A percentile compares a stretch with the other conserved stretches of the same genome.
Evolutionary conservation across 768 basidiomycete species (phyloP).

Genomic region (Mycena metata): DNA sequence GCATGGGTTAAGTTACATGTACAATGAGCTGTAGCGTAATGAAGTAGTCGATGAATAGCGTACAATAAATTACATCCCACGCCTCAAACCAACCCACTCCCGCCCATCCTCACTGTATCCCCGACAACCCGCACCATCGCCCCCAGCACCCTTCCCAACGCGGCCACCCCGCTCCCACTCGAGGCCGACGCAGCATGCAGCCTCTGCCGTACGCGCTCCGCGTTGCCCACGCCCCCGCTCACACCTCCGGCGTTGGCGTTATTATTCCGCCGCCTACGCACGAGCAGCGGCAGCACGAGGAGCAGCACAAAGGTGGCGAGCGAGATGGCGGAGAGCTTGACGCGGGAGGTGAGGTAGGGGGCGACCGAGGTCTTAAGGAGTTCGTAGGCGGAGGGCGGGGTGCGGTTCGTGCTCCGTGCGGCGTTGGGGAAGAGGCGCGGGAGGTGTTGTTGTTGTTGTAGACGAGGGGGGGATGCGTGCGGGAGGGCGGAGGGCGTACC

Average conservation of each 20-base stretch:
- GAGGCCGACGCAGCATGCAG: slow-evolving; percentile 58
- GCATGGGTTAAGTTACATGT: too few species aligned
- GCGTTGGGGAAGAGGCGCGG: slow-evolving; percentile 37
- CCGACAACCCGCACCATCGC: slow-evolving; percentile 65
- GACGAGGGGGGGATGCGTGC: slow-evolving; percentile 41
- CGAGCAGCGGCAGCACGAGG: slow-evolving; percentile 60
- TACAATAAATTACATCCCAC: too few species aligned
- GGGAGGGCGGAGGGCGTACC: slow-evolving; percentile 53
- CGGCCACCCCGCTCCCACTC: slow-evolving; percentile 52
- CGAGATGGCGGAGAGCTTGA: slow-evolving; percentile 55
- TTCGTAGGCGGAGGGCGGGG: slow-evolving; percentile 50
- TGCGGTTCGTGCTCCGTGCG: slow-evolving; percentile 40
- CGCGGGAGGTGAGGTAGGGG: slow-evolving; percentile 59
- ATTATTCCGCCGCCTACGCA: slow-evolving; percentile 50
- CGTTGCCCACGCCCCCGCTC: slow-evolving; percentile 52
- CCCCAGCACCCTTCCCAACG: slow-evolving; percentile 60
- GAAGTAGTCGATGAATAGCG: too few species aligned
- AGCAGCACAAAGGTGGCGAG: slow-evolving; percentile 62
- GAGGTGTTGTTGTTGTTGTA: slow-evolving; percentile 7
- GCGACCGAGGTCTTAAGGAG: slow-evolving; percentile 63
- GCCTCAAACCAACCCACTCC: slow-evolving; percentile 74
- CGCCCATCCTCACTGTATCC: slow-evolving; percentile 84
- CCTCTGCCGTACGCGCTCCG: slow-evolving; percentile 69
- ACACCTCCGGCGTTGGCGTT: neutral
- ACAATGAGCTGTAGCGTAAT: too few species aligned